These are phyloP conservation scores for Areca catechu DNA, from an alignment of 176 grass and related monocot genomes.

Conservation along the genomic window DNA sequence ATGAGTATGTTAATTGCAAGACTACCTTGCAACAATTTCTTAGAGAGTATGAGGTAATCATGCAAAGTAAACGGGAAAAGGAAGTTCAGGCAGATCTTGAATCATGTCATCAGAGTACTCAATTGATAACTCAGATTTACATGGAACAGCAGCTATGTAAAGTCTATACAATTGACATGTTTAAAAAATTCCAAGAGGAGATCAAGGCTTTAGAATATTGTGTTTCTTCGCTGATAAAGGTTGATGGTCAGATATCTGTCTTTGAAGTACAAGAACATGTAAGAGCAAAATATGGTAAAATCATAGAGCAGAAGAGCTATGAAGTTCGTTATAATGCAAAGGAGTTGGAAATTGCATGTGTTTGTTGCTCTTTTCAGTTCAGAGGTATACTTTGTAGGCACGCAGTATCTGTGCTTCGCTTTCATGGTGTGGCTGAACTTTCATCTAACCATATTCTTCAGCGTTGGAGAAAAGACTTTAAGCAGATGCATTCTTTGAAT, in stretches of 20 bases:
- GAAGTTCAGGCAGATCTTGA: slow-evolving; percentile 15
- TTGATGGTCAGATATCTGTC: slow-evolving; percentile 7
- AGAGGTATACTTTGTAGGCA: slow-evolving; percentile 10
- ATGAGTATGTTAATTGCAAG: slow-evolving; percentile 13
- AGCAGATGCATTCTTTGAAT: not conserved
- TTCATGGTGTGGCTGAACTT: slow-evolving; percentile 6
- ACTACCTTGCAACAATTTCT: slow-evolving; percentile 8
- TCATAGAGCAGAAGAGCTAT: slow-evolving; percentile 7
- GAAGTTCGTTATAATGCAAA: slow-evolving; percentile 1
- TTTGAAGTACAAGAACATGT: slow-evolving; percentile 15
- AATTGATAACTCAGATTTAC: slow-evolving; percentile 25
- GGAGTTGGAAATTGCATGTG: not conserved
- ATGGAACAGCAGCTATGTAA: slow-evolving; percentile 24
- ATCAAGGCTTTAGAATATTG: slow-evolving; percentile 24
- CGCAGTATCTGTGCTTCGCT: slow-evolving; percentile 15
- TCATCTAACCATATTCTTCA: slow-evolving; percentile 9
- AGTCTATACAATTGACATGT: slow-evolving; percentile 22
- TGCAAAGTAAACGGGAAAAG: slow-evolving; percentile 16
- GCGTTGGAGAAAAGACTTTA: slow-evolving; percentile 19
- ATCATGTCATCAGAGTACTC: slow-evolving; percentile 5
- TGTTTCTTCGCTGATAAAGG: slow-evolving; percentile 9
- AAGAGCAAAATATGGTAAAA: slow-evolving; percentile 10
- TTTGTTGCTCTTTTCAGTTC: slow-evolving; percentile 6
- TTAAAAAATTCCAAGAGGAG: slow-evolving; percentile 24
- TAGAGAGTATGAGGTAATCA: slow-evolving; percentile 10